These are phyloP conservation scores for Cladobotryum mycophilum DNA, from an alignment of 2,329 filamentous ascomycete genomes.

Conservation along the genomic window DNA sequence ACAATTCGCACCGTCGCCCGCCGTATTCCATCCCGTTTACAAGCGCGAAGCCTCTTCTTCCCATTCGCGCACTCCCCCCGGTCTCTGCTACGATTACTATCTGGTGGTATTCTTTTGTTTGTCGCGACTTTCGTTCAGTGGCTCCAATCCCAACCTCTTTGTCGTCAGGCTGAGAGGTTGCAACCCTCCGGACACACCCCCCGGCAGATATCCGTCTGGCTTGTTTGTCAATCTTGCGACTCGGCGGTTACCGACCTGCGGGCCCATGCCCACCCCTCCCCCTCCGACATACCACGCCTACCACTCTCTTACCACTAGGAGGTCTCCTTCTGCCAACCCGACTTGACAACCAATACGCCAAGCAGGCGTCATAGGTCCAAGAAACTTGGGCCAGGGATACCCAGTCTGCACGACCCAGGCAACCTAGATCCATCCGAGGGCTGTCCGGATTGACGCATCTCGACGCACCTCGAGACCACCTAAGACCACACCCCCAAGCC, in stretches of 20 bases:
- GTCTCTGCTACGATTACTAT: not conserved
- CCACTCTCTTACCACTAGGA: not conserved
- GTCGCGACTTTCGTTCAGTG: too few relatives aligned
- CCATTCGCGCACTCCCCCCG: slow-evolving; percentile 5
- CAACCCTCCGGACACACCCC: not conserved
- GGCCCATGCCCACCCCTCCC: slow-evolving; percentile 5
- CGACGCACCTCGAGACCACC: slow-evolving; percentile 53
- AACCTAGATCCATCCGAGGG: slow-evolving; percentile 19
- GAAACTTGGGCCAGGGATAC: slow-evolving; percentile 8
- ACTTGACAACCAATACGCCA: slow-evolving; percentile 11
- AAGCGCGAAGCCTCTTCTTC: slow-evolving; percentile 6
- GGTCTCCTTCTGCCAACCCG: slow-evolving; percentile 11
- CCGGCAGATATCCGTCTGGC: slow-evolving; percentile 3
- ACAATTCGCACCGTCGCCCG: slow-evolving; percentile 11
- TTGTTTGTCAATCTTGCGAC: slow-evolving; percentile 1
- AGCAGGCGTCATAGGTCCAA: slow-evolving; percentile 13
- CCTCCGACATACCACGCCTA: slow-evolving; percentile 4
- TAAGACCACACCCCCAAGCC: slow-evolving; percentile 34
- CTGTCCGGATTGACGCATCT: slow-evolving; percentile 46
- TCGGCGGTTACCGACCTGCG: slow-evolving; percentile 2
- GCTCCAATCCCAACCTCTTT: not conserved
- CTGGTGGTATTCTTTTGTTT: too few relatives aligned
- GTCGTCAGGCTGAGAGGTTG: not conserved
- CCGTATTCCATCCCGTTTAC: slow-evolving; percentile 10
- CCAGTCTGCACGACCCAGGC: slow-evolving; percentile 6